Evolutionary conservation across 768 basidiomycete species (phyloP), one percentile per base, ranked within the genome.

Genomic region (Lentinula guzmanii): DNA sequence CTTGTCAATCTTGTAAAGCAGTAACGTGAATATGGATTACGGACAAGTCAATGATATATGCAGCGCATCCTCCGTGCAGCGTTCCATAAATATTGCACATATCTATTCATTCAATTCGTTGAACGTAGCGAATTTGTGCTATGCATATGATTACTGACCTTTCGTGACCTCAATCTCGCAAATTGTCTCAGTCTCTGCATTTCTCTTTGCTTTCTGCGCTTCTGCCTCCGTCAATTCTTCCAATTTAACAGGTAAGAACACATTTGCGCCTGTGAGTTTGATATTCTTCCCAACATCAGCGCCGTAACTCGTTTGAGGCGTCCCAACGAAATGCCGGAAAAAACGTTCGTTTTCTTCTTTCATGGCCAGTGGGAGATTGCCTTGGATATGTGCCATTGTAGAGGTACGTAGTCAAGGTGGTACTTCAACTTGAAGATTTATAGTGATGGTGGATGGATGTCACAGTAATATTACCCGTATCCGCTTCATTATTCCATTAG

Each of bases 41-140:
- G 31, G 63, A 82, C 85, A 75, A 74, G 70, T 86, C 84, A 34
- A 86, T 75, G 34, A 86, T 73, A 63, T 83, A 78, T 0, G 80
- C 82, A 4, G 81, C 77, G 65, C 84, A 86, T 5, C 75, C 84
- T 1, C 84, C 85, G 56, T 86, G 85, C n/a, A 86, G 60, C 16
- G 72, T 76, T 7, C 78, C 75, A 56, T 68, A 69, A 15, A 74
- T 65, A 54, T 86, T 86, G 62, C 82, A 73, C 84, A 86, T 86
- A 58, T 85, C 85, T 86, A 50, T 48, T 18, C 3, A 45, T n/a
- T 18, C 16, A 18, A 45, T 7, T n/a, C 3, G 43, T 18, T 15
- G 16, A 18, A 45, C n/a, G 16, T 45, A 28, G 28, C 28, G 28
- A 28, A 28, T 28, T 28, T 28, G 28, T 28, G 28, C 28, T 28